Evolutionary conservation across 2,329 filamentous ascomycete genomes (phyloP).

Genomic region (Colletotrichum spinosum): DNA sequence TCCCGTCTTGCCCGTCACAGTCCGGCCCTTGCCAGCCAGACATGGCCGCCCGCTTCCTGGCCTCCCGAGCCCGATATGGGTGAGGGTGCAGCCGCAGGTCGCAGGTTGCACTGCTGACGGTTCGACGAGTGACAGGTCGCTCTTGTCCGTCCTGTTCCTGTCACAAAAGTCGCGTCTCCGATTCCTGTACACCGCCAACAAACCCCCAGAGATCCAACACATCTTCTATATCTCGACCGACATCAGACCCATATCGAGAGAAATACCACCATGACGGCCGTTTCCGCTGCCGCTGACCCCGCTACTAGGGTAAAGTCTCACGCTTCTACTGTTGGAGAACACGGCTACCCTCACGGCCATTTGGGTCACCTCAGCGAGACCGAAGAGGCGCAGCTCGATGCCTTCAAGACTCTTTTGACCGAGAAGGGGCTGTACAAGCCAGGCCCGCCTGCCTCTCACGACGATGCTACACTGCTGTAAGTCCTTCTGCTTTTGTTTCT

Average conservation of each 20-base stretch:
- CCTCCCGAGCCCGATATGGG: too few species aligned
- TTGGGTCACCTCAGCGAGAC: conserved; percentile 78
- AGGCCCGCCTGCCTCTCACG: conserved; percentile 70
- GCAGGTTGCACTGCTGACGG: too few species aligned
- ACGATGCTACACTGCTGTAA: conserved; percentile 79
- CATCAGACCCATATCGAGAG: not conserved
- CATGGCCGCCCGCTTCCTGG: too few species aligned
- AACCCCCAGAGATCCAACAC: not conserved
- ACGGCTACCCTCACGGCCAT: conserved; percentile 80
- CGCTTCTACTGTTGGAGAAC: conserved; percentile 43
- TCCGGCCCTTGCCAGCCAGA: too few species aligned
- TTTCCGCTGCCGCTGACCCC: conserved; percentile 26
- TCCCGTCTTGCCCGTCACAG: too few species aligned
- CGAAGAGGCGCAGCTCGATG: conserved; percentile 74
- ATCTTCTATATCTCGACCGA: not conserved
- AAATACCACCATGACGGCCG: conserved; percentile 14
- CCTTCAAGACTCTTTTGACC: conserved; percentile 78
- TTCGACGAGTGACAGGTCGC: too few species aligned
- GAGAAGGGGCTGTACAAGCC: conserved; percentile 74
- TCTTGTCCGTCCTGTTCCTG: too few species aligned
- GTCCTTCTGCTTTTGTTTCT: conserved; percentile 43
- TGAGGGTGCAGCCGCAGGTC: too few species aligned
- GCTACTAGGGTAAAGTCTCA: conserved; percentile 30
- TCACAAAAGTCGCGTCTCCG: too few species aligned
- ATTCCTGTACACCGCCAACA: conserved; percentile 15